These are phyloP conservation scores for Solanum verrucosum DNA, from an alignment of 257 asterid species.

Conservation along the genomic window DNA sequence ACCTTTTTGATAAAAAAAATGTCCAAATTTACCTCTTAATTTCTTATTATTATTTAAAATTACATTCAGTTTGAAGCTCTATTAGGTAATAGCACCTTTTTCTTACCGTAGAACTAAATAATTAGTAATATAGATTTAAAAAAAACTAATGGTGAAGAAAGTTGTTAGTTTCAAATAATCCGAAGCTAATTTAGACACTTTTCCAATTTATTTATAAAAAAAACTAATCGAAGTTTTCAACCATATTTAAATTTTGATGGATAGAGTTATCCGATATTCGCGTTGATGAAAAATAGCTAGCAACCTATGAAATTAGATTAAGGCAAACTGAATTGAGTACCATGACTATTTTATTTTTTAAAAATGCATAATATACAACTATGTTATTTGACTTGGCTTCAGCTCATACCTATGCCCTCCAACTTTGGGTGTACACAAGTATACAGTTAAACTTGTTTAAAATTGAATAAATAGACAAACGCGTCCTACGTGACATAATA, in stretches of 20 bases:
- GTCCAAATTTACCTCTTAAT: neutral
- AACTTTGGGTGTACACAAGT: neutral
- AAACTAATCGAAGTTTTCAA: neutral
- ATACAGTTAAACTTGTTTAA: neutral
- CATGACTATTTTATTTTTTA: neutral
- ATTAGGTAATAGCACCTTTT: neutral
- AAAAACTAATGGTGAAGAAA: neutral
- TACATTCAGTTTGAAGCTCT: neutral
- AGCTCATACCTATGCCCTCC: neutral
- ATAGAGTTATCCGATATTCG: neutral
- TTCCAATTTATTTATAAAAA: neutral
- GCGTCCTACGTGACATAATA: neutral
- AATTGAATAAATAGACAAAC: no score
- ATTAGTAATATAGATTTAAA: neutral
- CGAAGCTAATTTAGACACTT: neutral
- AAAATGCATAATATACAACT: neutral
- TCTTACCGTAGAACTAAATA: neutral
- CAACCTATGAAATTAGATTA: neutral
- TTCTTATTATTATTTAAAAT: neutral
- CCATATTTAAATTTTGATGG: neutral
- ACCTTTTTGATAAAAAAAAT: neutral
- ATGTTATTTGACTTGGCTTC: neutral
- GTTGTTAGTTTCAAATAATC: neutral
- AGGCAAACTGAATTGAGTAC: neutral
- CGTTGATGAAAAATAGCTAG: neutral